Percentiles rank a stretch among this genome's conserved stretches.
phyloP scores from a whole-genome alignment of 2,329 filamentous ascomycete species.

The Penicillium hesseltinei region DNA sequence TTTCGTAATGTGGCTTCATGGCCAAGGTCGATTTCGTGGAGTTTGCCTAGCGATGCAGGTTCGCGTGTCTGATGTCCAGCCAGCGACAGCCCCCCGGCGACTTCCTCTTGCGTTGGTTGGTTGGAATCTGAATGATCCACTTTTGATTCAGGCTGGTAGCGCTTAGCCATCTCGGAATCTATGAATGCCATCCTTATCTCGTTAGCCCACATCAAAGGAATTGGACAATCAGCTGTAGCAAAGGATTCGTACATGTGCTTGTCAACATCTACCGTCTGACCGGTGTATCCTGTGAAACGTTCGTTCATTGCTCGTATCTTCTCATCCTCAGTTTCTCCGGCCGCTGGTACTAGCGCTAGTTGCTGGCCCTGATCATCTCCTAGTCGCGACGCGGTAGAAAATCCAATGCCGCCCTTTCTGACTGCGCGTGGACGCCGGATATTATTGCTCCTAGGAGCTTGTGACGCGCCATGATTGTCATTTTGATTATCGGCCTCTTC shows the following conservation, averaged over 20 bases:
- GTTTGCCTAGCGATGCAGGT: conserved; percentile 54
- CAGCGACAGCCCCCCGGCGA: conserved; percentile 15
- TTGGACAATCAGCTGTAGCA: conserved; percentile 2
- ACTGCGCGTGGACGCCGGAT: conserved; percentile 35
- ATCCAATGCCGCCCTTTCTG: conserved; percentile 48
- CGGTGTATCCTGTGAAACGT: conserved; percentile 60
- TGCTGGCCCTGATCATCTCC: conserved; percentile 22
- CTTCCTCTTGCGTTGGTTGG: conserved; percentile 8
- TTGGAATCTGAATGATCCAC: conserved; percentile 15
- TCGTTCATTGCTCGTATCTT: conserved; percentile 44
- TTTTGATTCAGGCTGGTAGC: conserved; percentile 31
- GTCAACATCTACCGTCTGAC: conserved; percentile 57
- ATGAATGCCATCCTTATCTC: conserved; percentile 64
- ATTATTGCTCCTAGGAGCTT: neutral
- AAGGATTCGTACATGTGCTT: conserved; percentile 60
- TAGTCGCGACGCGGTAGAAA: conserved; percentile 37
- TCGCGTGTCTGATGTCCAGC: conserved; percentile 40
- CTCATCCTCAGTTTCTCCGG: conserved; percentile 36
- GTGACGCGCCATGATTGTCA: conserved; percentile 10
- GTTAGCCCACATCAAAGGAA: conserved; percentile 50
- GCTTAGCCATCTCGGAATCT: conserved; percentile 64
- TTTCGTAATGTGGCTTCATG: conserved; percentile 46
- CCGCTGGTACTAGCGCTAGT: conserved; percentile 23
- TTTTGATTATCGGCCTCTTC: conserved; percentile 21
- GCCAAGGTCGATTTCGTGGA: conserved; percentile 58